Base-by-base conservation (phyloP, 129 eudicot genomes). In the Centaurea solstitialis region DNA sequence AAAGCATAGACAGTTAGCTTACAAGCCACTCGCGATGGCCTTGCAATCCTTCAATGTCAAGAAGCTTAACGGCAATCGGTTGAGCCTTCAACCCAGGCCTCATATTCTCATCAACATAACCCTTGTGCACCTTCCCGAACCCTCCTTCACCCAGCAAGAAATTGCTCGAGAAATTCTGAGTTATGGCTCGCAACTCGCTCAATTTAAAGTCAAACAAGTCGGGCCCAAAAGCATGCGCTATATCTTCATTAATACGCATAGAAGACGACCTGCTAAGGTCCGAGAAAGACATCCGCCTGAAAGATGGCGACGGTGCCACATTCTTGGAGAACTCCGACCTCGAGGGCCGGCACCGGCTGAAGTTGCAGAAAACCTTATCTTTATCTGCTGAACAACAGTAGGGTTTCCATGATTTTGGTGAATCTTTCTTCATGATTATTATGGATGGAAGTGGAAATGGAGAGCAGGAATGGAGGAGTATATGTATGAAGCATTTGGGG, bases 1-100 rank as follows among this genome's bases (percentile, higher is more conserved):
- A 18, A 37, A 17, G 9, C 61, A 38, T 33, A 26, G 9, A 76
- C 11, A 2, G 21, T 4, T 62, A 76, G 41, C 97, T 93, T 96
- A 96, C 99, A 24, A 96, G 98, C 99, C 99, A 96, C 85, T 96
- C 99, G 9, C 98, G 84, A 75, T 96, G 99, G 15, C 99, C 99
- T 81, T 96, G 99, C 18, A 93, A 75, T 9, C 99, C 99, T 88
- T 96, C 99, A 77, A 96, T 96, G 73, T 96, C 95, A 73, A 96
- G 97, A 68, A 91, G 94, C 84, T 96, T 96, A 74, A 96, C 99
- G 5, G 99, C 99, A 85, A 93, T 90, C 21, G 99, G 87, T 77
- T 96, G 99, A 85, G 97, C 85, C 84, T 91, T 96, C 85, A 96
- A 76, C 28, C 99, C 98, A 6, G 81, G 70, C 88, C 91, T 87